Base-by-base conservation (phyloP, 2,329 filamentous ascomycete species). In the Fusarium azukiicola region DNA sequence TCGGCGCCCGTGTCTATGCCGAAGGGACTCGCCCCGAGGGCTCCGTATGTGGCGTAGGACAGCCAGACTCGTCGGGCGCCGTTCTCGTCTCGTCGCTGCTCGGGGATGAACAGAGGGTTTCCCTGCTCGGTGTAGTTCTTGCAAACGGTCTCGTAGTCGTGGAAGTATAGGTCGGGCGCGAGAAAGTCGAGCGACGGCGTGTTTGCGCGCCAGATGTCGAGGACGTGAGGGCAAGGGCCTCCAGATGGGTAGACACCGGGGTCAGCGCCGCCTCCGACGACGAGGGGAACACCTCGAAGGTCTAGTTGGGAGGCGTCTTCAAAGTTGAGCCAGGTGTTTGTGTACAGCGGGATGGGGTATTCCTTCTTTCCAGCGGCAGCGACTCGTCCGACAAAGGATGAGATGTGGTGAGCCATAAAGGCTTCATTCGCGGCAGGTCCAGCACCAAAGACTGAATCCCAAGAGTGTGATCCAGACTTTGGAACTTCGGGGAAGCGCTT, bases 71-170 rank as follows among this genome's bases (percentile, higher is more conserved):
- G 77, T 10, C 88, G 81, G 0, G 88, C 86, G 10, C 89, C 89
- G 40, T 87, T 85, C 47, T 90, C 89, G 69, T 91, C 90, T 17
- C 90, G 86, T 9, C 90, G 85, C 78, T 92, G 90, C 82, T 92
- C 90, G 0, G 90, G 90, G 49, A 92, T 91, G 76, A 92, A 91
- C 0, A 92, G 84, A 0, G 89, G 86, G 75, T 91, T 88, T 16
- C 83, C 81, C 6, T 86, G 82, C 67, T 90, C 88, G 6, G 86
- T 81, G 74, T 91, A 92, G 38, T 88, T 86, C 16, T 77, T 79
- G 72, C 90, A 92, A 0, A 88, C 85, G 1, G 75, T 81, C 56
- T 87, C 86, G 75, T 91, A 91, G 49, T 90, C 87, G 75, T 90
- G 88, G 23, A 91, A 86, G 75, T 91, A 91, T 7, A 91, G 47